Percentiles rank a stretch among this genome's conserved stretches.
These are phyloP conservation scores for Mortierella sp. DNA, from an alignment of 371 early-diverging fungal species.

Conservation along the genomic window DNA sequence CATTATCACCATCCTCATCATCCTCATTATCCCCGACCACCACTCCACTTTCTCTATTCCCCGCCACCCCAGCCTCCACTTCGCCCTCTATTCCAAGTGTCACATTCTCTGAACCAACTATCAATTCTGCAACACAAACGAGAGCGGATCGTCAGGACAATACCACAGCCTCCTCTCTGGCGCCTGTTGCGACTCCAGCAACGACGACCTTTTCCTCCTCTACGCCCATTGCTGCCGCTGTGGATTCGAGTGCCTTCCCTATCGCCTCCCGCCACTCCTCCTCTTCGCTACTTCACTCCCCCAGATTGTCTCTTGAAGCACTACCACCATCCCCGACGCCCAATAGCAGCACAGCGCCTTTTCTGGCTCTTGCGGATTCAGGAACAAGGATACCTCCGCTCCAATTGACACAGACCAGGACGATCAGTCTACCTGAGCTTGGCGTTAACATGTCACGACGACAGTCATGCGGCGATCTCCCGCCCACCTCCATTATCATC, in stretches of 20 bases:
- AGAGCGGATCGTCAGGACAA: background rate
- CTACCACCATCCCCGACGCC: background rate
- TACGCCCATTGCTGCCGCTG: constrained; percentile 12
- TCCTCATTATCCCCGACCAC: constrained; percentile 9
- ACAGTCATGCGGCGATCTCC: constrained; percentile 55
- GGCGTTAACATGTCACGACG: constrained; percentile 37
- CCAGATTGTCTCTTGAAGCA: background rate
- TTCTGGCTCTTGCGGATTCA: background rate
- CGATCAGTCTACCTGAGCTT: constrained; percentile 31
- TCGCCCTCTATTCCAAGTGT: background rate
- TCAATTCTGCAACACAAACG: background rate
- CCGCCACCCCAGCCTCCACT: background rate
- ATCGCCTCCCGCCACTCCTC: constrained; percentile 35
- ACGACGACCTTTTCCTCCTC: too few relatives aligned
- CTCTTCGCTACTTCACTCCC: background rate
- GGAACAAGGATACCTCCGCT: constrained; percentile 18
- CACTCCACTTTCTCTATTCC: constrained; percentile 5
- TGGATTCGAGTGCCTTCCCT: constrained; percentile 22
- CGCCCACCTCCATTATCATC: constrained; percentile 48
- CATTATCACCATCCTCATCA: constrained; percentile 15
- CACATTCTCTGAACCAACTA: background rate
- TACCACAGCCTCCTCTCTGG: constrained; percentile 19
- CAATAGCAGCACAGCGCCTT: background rate
- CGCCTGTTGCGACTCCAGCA: constrained; percentile 15
- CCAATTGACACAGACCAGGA: constrained; percentile 5